Conservation (phyloP, 495 filamentous ascomycete genomes). For the Hypoxylon fragiforme region DNA sequence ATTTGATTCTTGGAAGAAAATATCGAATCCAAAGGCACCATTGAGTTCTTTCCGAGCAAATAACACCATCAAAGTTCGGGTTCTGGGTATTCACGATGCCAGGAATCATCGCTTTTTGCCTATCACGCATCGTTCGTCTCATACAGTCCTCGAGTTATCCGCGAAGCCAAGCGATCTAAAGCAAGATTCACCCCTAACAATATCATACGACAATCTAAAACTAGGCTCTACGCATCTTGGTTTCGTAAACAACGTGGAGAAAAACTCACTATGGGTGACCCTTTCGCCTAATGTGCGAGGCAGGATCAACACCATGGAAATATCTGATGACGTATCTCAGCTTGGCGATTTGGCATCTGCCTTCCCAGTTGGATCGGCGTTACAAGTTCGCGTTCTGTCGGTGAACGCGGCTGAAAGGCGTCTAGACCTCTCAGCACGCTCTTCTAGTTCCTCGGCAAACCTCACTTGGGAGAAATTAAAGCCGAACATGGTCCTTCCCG, state of each 20-base stretch:
- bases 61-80: slow-evolving; percentile 69
- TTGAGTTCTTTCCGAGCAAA: slow-evolving; percentile 71
- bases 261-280: slow-evolving; percentile 83
- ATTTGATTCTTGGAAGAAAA: slow-evolving; percentile 85
- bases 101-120: slow-evolving; percentile 89
- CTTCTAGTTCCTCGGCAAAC: slow-evolving; percentile 52
- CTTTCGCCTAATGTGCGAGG: slow-evolving; percentile 89
- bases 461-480: slow-evolving; percentile 70
- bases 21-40: slow-evolving; percentile 78
- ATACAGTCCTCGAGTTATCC: slow-evolving; percentile 87
- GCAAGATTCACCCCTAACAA: slow-evolving; percentile 49
- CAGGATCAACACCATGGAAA: slow-evolving; percentile 75
- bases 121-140: slow-evolving; percentile 79
- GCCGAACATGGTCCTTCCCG: slow-evolving; percentile 77
- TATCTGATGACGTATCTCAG: slow-evolving; percentile 80
- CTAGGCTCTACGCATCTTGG: slow-evolving; percentile 70
- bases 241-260: slow-evolving; percentile 84
- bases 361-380: slow-evolving; percentile 85
- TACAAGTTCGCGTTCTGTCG: slow-evolving; percentile 73
- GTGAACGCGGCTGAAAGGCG: slow-evolving; percentile 74
- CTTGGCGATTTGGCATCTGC: slow-evolving; percentile 74
- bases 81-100: slow-evolving; percentile 87
- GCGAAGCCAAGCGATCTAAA: slow-evolving; percentile 71
- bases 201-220: slow-evolving; percentile 74
- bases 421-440: slow-evolving; percentile 79